Base-by-base conservation (phyloP, 2,329 filamentous ascomycete genomes). In the Berkeleyomyces rouxiae region DNA sequence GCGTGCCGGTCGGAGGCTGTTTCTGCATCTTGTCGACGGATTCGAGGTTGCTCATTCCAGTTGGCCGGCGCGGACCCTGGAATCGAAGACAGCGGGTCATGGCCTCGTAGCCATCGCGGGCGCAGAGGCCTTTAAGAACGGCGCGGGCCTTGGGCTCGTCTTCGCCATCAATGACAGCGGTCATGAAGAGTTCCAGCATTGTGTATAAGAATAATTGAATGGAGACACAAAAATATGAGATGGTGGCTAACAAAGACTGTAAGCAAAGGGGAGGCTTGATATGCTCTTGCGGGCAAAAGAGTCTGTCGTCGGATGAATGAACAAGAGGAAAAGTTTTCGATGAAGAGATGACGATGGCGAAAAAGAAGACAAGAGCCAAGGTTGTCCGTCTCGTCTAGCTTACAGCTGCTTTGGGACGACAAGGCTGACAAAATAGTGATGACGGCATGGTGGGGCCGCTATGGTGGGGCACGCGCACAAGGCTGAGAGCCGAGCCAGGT, bases 131-230 rank as follows among this genome's bases (percentile, higher is more conserved):
- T 63, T 79, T 75, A 5, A 86, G 71, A 7, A 86, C 74, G 1
- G 78, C 75, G 61, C 78, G 76, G 23, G 77, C 78, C 63, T 72
- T 75, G 58, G 73, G 70, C 43, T 80, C 73, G 67, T 82, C 79
- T 64, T 71, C 73, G 62, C 79, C 76, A 16, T 74, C 73, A 61
- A 85, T 75, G 55, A 77, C 69, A 7, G 79, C 76, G 3, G 80
- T 80, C 63, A 84, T 74, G 67, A 83, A 84, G 16, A 84, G 72
- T 70, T 84, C 81, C 68, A 82, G 78, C 80, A 83, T 83, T 31
- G 36, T 31, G 36, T 7, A 37, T 55, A 55, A 37, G 37, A 13
- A 55, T 55, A n/a, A 55, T 55, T 37, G 37, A 55, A 55, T 55
- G n/a, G 49, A 55, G 31, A 33, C 11, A 13, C 36, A 37, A 39